phyloP scores from a whole-genome alignment of 495 filamentous ascomycete species.

The Aspergillus steynii region DNA sequence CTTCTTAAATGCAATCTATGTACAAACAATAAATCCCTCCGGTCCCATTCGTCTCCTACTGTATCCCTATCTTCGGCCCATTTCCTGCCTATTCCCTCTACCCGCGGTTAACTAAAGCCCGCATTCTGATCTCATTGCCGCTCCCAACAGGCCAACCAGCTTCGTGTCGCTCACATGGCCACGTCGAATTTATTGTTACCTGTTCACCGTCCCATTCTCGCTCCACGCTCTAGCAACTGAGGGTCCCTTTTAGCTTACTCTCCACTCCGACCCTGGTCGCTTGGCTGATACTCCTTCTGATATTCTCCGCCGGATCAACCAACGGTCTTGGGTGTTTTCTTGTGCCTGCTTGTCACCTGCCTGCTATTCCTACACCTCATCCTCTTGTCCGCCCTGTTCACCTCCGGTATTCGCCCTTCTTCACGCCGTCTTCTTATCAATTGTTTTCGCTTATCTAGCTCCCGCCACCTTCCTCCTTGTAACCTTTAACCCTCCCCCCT shows the following conservation, averaged over 20 bases:
- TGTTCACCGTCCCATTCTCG: slow-evolving; percentile 8
- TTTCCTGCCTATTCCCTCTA: slow-evolving; percentile 2
- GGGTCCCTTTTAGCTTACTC: slow-evolving; percentile 8
- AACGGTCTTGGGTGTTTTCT: background rate
- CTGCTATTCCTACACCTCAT: background rate
- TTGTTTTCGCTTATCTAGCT: background rate
- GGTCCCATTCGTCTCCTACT: slow-evolving; percentile 2
- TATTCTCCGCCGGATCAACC: slow-evolving; percentile 1
- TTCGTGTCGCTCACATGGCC: slow-evolving; percentile 30
- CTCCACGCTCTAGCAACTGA: slow-evolving; percentile 14
- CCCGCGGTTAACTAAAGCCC: slow-evolving; percentile 22
- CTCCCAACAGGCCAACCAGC: slow-evolving; percentile 16
- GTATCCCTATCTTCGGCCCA: slow-evolving; percentile 6
- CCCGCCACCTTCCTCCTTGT: slow-evolving; percentile 9
- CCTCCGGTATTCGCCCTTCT: slow-evolving; percentile 17
- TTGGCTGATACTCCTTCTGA: slow-evolving; percentile 1
- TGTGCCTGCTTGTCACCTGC: background rate
- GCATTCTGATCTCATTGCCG: slow-evolving; percentile 30
- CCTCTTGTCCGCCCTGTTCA: slow-evolving; percentile 2
- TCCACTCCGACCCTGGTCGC: slow-evolving; percentile 6
- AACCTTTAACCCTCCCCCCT: slow-evolving; percentile 4
- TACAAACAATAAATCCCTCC: background rate
- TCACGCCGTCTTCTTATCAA: slow-evolving; percentile 12
- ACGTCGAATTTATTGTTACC: slow-evolving; percentile 15
- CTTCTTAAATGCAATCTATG: background rate